These are phyloP conservation scores for Calamus simplicifolius DNA, from an alignment of 176 grass and related monocot genomes.

Conservation along the genomic window DNA sequence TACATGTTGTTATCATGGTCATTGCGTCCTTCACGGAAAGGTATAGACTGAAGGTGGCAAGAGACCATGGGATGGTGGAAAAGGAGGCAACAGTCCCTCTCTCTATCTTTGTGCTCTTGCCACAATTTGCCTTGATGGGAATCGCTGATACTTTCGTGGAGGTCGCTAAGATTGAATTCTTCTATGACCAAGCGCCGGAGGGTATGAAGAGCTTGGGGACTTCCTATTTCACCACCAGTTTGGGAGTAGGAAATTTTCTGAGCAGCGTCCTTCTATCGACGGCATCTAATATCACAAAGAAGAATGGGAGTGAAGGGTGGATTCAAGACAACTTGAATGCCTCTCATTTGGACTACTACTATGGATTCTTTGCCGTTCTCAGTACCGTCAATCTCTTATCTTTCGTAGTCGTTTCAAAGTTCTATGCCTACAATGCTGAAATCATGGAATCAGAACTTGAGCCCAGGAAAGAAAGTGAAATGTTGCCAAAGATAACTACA, in stretches of 20 bases:
- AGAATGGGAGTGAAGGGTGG: neutral
- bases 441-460: neutral
- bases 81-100: neutral
- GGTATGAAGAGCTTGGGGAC: constrained; percentile 21
- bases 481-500: neutral
- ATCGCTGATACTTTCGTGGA: constrained; percentile 5
- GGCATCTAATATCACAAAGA: neutral
- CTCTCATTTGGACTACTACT: constrained; percentile 11
- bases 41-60: neutral
- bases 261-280: constrained; percentile 9
- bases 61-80: neutral
- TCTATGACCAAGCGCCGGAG: constrained; percentile 20
- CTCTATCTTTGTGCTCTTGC: constrained; percentile 17
- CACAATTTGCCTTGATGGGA: constrained; percentile 16
- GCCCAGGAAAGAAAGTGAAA: neutral
- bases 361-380: constrained; percentile 4
- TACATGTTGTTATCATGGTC: neutral
- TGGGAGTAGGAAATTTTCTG: constrained; percentile 5
- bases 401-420: neutral
- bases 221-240: constrained; percentile 7
- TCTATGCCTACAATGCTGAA: neutral
- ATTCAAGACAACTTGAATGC: constrained; percentile 11
- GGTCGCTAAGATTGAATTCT: constrained; percentile 16
- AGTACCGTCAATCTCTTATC: neutral
- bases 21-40: constrained; percentile 1